These are phyloP conservation scores for Nigrospora osmanthi DNA, from an alignment of 2,329 filamentous ascomycete species.

Conservation along the genomic window DNA sequence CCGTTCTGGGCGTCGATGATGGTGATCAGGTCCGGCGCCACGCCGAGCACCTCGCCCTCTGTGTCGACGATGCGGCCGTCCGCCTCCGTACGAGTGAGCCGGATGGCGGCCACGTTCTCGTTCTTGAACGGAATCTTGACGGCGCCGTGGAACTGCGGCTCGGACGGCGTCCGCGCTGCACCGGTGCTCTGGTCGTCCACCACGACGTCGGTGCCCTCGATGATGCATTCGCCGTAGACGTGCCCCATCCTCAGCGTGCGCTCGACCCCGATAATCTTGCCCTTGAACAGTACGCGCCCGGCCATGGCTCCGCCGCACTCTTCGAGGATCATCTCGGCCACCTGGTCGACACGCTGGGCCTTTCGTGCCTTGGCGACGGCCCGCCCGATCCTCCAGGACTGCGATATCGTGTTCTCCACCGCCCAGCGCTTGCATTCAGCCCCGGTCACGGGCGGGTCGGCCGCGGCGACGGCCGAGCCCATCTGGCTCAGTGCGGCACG, in stretches of 20 bases:
- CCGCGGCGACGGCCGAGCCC: slow-evolving; percentile 43
- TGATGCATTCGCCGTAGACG: slow-evolving; percentile 50
- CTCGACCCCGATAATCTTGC: slow-evolving; percentile 56
- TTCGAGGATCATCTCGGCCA: slow-evolving; percentile 50
- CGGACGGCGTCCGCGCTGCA: slow-evolving; percentile 4
- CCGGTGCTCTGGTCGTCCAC: slow-evolving; percentile 16
- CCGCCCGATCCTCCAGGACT: slow-evolving; percentile 51
- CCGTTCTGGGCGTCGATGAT: slow-evolving; percentile 49
- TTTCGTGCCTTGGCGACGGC: slow-evolving; percentile 44
- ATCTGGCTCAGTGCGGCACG: slow-evolving; percentile 45
- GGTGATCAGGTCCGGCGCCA: slow-evolving; percentile 49
- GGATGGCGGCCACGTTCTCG: slow-evolving; percentile 59
- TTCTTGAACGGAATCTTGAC: slow-evolving; percentile 67
- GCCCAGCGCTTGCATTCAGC: slow-evolving; percentile 41
- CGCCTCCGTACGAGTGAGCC: slow-evolving; percentile 13
- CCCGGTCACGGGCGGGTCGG: slow-evolving; percentile 39
- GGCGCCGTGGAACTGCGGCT: slow-evolving; percentile 29
- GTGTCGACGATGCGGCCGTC: slow-evolving; percentile 25
- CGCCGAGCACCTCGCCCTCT: slow-evolving; percentile 32
- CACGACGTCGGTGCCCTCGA: slow-evolving; percentile 38
- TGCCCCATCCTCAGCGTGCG: slow-evolving; percentile 48
- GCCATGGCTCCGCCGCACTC: slow-evolving; percentile 46
- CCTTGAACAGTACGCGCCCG: slow-evolving; percentile 52
- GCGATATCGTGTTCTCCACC: slow-evolving; percentile 43
- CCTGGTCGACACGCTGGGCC: slow-evolving; percentile 40